Conservation (phyloP, 2,329 filamentous ascomycete genomes). For the Elsinoe fawcettii region DNA sequence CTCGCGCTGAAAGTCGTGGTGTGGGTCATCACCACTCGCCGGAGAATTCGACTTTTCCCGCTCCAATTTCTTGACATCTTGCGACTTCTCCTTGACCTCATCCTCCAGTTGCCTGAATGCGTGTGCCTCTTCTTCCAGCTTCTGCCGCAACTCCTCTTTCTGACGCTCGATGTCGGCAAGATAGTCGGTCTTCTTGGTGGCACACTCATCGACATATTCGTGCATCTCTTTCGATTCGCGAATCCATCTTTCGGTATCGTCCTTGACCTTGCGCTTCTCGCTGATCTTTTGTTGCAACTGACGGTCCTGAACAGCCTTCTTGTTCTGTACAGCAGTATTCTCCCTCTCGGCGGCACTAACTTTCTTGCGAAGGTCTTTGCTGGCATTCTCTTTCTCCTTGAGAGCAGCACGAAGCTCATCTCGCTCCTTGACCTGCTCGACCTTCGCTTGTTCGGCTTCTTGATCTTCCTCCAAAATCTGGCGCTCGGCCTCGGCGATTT, state of each 20-base stretch:
- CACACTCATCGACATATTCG: conserved; percentile 31
- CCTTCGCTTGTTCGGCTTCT: conserved; percentile 40
- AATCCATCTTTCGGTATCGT: conserved; percentile 62
- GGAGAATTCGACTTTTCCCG: conserved; percentile 51
- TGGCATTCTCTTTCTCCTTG: conserved; percentile 86
- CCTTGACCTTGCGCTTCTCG: conserved; percentile 61
- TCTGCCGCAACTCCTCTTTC: conserved; percentile 35
- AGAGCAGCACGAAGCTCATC: conserved; percentile 69
- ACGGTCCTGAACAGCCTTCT: conserved; percentile 70
- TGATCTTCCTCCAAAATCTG: conserved; percentile 57
- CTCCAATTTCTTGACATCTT: conserved; percentile 65
- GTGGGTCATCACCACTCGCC: conserved; percentile 21
- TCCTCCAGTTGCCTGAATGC: conserved; percentile 59
- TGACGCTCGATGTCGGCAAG: conserved; percentile 34
- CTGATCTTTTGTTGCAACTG: conserved; percentile 59
- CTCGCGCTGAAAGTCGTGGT: conserved; percentile 21
- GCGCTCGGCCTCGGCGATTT: conserved; percentile 70
- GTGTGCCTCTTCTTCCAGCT: conserved; percentile 35
- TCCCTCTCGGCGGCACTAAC: conserved; percentile 71
- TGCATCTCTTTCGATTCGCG: conserved; percentile 52
- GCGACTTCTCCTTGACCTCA: conserved; percentile 63
- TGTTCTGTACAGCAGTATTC: conserved; percentile 72
- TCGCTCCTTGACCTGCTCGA: conserved; percentile 61
- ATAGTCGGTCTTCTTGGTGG: conserved; percentile 38
- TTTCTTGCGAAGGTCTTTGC: conserved; percentile 72